Evolutionary conservation across 1,284 basidiomycete genomes (phyloP).

Genomic region (Golubevia pallescens): DNA sequence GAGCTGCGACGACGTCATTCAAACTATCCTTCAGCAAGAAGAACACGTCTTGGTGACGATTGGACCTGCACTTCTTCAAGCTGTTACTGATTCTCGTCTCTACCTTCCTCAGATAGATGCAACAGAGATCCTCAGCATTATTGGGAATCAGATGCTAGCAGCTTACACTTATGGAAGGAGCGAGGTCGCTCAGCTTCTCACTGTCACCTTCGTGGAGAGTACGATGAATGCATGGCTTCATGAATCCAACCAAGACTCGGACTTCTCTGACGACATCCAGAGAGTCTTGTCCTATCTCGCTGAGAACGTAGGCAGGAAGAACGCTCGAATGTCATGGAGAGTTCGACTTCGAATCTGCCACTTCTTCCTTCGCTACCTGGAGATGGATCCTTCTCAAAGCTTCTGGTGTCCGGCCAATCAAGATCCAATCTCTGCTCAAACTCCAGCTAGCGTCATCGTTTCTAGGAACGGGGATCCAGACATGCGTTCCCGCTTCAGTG

Average conservation of each 20-base stretch:
- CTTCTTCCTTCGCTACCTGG: conserved; percentile 75
- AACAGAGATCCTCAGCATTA: conserved; percentile 69
- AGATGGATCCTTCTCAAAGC: conserved; percentile 70
- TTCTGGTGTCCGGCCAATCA: conserved; percentile 67
- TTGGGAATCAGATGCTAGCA: conserved; percentile 70
- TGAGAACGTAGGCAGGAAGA: conserved; percentile 66
- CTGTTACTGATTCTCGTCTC: background rate
- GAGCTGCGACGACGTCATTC: background rate
- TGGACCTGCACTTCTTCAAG: background rate
- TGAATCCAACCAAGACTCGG: conserved; percentile 62
- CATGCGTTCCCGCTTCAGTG: conserved; percentile 82
- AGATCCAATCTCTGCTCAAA: conserved; percentile 59
- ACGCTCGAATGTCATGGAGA: conserved; percentile 71
- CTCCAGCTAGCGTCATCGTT: conserved; percentile 68
- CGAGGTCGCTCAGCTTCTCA: conserved; percentile 70
- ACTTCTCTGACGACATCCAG: conserved; percentile 68
- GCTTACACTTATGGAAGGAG: conserved; percentile 72
- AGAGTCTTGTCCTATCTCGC: conserved; percentile 71
- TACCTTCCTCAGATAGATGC: conserved; percentile 51
- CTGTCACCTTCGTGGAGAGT: conserved; percentile 73
- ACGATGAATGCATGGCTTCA: conserved; percentile 75
- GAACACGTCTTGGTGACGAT: background rate
- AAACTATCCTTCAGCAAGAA: background rate
- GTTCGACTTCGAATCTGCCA: conserved; percentile 73
- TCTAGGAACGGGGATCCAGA: conserved; percentile 74